These are phyloP conservation scores for Digitaria exilis DNA, from an alignment of 202 grass and related monocot species.

Conservation along the genomic window DNA sequence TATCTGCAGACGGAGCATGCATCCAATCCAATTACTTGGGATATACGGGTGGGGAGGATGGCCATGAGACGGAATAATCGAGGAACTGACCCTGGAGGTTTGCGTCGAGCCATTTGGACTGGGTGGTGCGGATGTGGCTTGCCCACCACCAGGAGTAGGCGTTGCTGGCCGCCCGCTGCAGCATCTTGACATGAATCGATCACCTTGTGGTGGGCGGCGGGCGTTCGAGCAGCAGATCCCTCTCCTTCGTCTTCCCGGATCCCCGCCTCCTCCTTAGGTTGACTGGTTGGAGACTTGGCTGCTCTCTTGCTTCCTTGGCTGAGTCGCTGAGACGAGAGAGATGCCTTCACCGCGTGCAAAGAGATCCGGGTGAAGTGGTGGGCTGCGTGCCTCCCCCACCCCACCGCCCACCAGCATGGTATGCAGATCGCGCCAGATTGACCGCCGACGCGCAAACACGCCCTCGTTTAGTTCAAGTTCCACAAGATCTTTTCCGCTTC, in stretches of 20 bases:
- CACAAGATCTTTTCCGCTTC: too few relatives aligned
- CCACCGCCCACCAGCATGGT: too few relatives aligned
- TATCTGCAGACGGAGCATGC: slow-evolving; percentile 58
- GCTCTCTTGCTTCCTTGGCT: too few relatives aligned
- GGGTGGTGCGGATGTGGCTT: slow-evolving; percentile 80
- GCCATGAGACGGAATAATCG: neutral
- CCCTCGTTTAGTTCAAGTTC: too few relatives aligned
- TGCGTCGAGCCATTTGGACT: slow-evolving; percentile 87
- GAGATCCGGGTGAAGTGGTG: too few relatives aligned
- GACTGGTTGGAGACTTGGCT: neutral
- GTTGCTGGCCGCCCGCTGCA: slow-evolving; percentile 82
- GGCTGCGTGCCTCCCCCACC: too few relatives aligned
- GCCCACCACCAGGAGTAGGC: slow-evolving; percentile 95
- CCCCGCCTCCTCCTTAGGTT: neutral
- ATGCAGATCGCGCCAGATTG: too few relatives aligned
- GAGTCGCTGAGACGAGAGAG: too few relatives aligned
- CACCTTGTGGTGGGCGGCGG: neutral
- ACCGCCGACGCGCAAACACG: too few relatives aligned
- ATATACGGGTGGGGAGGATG: neutral
- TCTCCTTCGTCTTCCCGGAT: neutral
- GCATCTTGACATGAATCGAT: slow-evolving; percentile 47
- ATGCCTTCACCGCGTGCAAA: too few relatives aligned
- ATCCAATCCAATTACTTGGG: neutral
- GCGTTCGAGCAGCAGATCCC: neutral
- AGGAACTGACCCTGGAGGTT: slow-evolving; percentile 64